Evolutionary conservation across 139 green algal species (phyloP), one percentile per base, ranked within the genome.

Genomic region (Asterochloris erici): DNA sequence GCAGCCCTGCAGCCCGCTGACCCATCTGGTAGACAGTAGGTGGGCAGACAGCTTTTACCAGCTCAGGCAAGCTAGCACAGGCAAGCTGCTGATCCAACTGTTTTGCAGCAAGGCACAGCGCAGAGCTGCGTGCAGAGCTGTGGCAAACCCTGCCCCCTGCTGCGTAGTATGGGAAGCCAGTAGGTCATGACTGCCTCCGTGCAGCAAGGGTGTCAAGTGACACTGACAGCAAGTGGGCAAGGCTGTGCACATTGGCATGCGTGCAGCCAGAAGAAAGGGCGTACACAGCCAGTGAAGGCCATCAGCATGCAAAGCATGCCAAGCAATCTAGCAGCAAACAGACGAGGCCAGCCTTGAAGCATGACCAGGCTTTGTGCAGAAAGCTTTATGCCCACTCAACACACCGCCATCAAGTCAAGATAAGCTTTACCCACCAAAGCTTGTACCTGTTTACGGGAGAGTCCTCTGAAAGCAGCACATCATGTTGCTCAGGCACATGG

Each of bases 301-400:
- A 80, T n/a, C 47, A 15, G 76, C 60, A 54, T 62, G 23, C 23
- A 16, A 62, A 29, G 68, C 19, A 16, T 80, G 24, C 23, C 68
- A 69, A 64, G 76, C 76, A 69, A 38, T 80, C 78, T 64, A 63
- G 61, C 63, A 74, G n/a, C 15, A 73, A 63, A 26, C 17, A 28
- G 24, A 11, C 54, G 26, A 21, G 61, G 38, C 38, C 38, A 54
- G 38, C 38, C 38, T 54, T 54, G n/a, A 54, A 54, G 38, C 38
- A 54, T 54, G 38, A 10, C 38, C 38, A 54, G 38, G 28, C 38
- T 21, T 71, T 26, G 26, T 0, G 14, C 28, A n/a, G 60, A 29
- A 28, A 16, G 76, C 54, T 10, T 80, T 38, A 19, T 4, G 23
- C 13, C 29, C 0, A 80, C 19, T 47, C 54, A 70, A 61, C 9